Percentiles rank a stretch among this genome's conserved stretches.
phyloP scores from a whole-genome alignment of 495 filamentous ascomycete species.

The Durotheca rogersii region DNA sequence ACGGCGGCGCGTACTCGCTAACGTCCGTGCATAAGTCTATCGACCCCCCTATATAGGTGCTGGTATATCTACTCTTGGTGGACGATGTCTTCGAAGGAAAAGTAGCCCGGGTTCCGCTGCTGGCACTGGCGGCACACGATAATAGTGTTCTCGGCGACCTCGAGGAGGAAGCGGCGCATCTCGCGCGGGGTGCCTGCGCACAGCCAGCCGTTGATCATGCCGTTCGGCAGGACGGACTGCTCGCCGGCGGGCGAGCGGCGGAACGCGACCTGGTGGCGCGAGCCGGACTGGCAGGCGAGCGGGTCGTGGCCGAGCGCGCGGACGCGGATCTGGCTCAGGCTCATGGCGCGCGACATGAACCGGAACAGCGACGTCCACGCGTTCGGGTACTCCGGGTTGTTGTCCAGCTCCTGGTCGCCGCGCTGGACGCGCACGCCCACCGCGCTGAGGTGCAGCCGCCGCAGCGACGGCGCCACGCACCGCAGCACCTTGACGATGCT shows the following conservation, averaged over 20 bases:
- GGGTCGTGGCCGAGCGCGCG: constrained; percentile 21
- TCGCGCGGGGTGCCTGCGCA: constrained; percentile 1
- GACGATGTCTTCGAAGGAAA: constrained; percentile 20
- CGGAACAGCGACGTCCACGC: constrained; percentile 28
- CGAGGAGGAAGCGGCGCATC: constrained; percentile 24
- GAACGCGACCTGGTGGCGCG: constrained; percentile 30
- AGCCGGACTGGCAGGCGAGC: constrained; percentile 9
- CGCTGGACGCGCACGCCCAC: constrained; percentile 16
- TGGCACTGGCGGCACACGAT: constrained; percentile 26
- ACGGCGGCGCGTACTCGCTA: no score
- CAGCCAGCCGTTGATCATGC: constrained; percentile 20
- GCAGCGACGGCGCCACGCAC: constrained; percentile 15
- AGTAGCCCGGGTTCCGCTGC: constrained; percentile 21
- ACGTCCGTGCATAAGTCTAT: no score
- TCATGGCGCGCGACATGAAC: constrained; percentile 11
- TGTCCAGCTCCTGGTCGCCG: constrained; percentile 28
- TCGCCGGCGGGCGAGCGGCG: constrained; percentile 15
- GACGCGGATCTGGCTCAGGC: constrained; percentile 16
- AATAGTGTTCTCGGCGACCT: constrained; percentile 25
- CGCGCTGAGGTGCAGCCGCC: constrained; percentile 10
- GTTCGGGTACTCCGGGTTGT: constrained; percentile 20
- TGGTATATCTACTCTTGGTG: constrained; percentile 3
- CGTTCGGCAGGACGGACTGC: constrained; percentile 17
- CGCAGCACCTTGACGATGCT: constrained; percentile 17
- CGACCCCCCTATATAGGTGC: not conserved